phyloP scores from a whole-genome alignment of 129 eudicot genomes.

The Flaveria sonorensis region DNA sequence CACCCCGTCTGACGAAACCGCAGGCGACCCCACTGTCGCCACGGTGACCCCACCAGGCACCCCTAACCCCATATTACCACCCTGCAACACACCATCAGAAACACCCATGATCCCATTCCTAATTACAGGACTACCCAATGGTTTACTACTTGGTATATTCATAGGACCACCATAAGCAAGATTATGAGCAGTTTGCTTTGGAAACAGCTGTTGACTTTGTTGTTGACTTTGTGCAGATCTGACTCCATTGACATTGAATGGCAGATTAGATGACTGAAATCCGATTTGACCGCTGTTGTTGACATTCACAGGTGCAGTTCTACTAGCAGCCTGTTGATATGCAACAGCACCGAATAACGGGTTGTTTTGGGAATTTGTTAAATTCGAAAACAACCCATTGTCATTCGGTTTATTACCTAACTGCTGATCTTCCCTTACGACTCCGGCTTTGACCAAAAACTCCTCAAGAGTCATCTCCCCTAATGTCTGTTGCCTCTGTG shows the following conservation, averaged over 20 bases:
- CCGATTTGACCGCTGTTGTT: slow-evolving; percentile 46
- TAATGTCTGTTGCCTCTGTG: slow-evolving; percentile 73
- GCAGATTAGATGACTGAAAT: slow-evolving; percentile 52
- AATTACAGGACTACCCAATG: slow-evolving; percentile 52
- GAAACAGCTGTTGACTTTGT: slow-evolving; percentile 54
- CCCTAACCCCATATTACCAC: slow-evolving; percentile 58
- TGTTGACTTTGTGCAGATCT: slow-evolving; percentile 53
- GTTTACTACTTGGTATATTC: slow-evolving; percentile 52
- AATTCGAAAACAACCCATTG: slow-evolving; percentile 52
- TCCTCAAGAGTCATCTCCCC: slow-evolving; percentile 96
- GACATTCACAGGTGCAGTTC: slow-evolving; percentile 4
- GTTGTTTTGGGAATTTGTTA: slow-evolving; percentile 43
- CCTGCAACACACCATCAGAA: slow-evolving; percentile 47
- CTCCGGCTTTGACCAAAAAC: slow-evolving; percentile 89
- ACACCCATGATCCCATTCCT: slow-evolving; percentile 65
- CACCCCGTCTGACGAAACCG: slow-evolving; percentile 75
- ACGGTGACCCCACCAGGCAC: slow-evolving; percentile 56
- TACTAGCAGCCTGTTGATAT: slow-evolving; percentile 48
- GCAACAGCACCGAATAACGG: slow-evolving; percentile 47
- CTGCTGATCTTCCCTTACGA: slow-evolving; percentile 75
- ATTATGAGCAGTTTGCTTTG: slow-evolving; percentile 54
- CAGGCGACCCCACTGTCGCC: slow-evolving; percentile 68
- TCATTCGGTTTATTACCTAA: slow-evolving; percentile 37
- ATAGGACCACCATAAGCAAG: slow-evolving; percentile 59
- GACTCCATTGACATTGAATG: slow-evolving; percentile 63